Evolutionary conservation across 306 rosid genomes (phyloP), one percentile per base, ranked within the genome.

Genomic region (Trifolium repens): DNA sequence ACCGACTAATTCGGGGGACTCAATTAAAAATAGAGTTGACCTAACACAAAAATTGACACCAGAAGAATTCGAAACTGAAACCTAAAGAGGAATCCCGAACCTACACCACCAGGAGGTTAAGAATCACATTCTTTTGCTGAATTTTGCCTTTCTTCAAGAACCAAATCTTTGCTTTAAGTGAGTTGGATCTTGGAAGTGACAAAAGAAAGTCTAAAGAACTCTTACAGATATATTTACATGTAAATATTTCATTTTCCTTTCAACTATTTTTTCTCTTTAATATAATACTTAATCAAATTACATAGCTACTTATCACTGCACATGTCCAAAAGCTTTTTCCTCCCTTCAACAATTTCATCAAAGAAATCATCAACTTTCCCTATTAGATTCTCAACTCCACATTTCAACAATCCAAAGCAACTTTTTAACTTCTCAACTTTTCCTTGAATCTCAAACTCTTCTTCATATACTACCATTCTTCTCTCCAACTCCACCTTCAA

Each of bases 321-420:
- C 84, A 88, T 83, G 63, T 91, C 96, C 87, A 89, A 86, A 88
- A 92, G 91, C 84, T 87, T 92, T 82, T 92, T 88, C 77, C 97
- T 92, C 57, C 93, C 93, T 43, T 92, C 96, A 30, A 87, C 97
- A 65, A 92, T 92, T 78, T 92, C 97, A 84, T 90, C 97, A 68
- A 92, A 89, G 83, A 92, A 90, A 87, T 92, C 97, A 88, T 92
- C 97, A 73, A 92, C 90, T 72, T 88, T 91, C 2, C 87, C 90
- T 60, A 84, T 62, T 60, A 92, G 72, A 24, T 79, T 77, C 58
- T 92, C 97, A 5, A 88, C 87, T 75, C 97, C 96, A 84, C 83
- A 76, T 79, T 89, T 87, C 84, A 92, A 84, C 78, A 86, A 46
- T 67, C 91, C 97, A 75, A 85, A 81, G 64, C 90, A 91, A 65